phyloP scores from a whole-genome alignment of 139 green algal genomes.

The Chlorella sp. region DNA sequence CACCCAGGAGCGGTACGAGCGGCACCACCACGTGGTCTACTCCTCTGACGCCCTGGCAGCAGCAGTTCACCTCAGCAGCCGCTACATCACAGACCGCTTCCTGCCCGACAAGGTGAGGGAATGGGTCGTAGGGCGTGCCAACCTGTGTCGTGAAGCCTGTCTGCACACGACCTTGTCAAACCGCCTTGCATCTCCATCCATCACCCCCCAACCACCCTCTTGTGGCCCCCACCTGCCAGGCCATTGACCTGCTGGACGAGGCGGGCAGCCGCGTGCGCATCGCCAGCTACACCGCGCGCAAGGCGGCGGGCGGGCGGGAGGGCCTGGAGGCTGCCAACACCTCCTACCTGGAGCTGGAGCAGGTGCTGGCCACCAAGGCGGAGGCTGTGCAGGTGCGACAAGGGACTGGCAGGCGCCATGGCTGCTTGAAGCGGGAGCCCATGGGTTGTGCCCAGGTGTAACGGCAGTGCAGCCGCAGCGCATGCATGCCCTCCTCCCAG shows the following conservation, averaged over 20 bases:
- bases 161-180: too few relatives aligned
- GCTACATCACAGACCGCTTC: constrained; percentile 90
- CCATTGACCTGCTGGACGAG: constrained; percentile 99
- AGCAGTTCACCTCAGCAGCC: constrained; percentile 64
- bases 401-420: too few relatives aligned
- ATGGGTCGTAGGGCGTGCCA: too few relatives aligned
- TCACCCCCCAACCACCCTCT: neutral
- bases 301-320: neutral
- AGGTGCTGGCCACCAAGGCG: constrained; percentile 86
- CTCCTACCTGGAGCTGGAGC: constrained; percentile 51
- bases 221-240: constrained; percentile 51
- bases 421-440: too few relatives aligned
- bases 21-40: constrained; percentile 84
- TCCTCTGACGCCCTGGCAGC: constrained; percentile 61
- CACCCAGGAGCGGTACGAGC: constrained; percentile 88
- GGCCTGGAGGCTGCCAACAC: constrained; percentile 19
- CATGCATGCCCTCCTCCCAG: too few relatives aligned
- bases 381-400: constrained; percentile 56
- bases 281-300: constrained; percentile 66
- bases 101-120: constrained; percentile 90
- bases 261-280: constrained; percentile 92
- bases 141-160: too few relatives aligned
- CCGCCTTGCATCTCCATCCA: too few relatives aligned
- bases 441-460: too few relatives aligned
- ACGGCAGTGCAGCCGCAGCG: too few relatives aligned